Evolutionary conservation across 176 grass and related monocot species (phyloP), one percentile per base, ranked within the genome.

Genomic region (Typha latifolia): DNA sequence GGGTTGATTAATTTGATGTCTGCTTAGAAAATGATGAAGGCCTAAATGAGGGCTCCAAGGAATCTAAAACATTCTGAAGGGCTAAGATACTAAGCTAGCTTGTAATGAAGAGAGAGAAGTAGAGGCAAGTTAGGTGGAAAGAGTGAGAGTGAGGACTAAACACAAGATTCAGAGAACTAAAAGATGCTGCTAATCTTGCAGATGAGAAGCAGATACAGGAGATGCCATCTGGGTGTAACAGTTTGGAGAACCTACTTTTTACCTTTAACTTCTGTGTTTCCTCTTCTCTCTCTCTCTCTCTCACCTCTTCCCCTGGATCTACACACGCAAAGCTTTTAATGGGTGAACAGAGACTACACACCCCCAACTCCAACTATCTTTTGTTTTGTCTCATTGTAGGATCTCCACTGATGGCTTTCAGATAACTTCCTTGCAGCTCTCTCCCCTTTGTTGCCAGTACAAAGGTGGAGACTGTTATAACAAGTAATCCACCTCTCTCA

Each of bases 251-350:
- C 53, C 6, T 70, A 37, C 47, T 49, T 59, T 69, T 64, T 61
- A 49, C 68, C 66, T 43, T 69, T 62, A 78, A 55, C 37, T 49
- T 77, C 78, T 82, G 74, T 72, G 51, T 74, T 62, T 57, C 52
- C 74, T 21, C 64, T 53, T 62, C 65, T 50, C 68, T 80, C 51
- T 69, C 14, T 70, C 67, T 73, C 63, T 62, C 22, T 43, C 18
- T 59, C 37, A 12, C 56, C 37, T 43, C 37, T 43, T 8, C 5
- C 37, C 9, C 37, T 43, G n/a, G 67, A 50, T 43, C 29, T 51
- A 70, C 12, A 82, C 89, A 99, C 89, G 84, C 89, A 99, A 97
- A 81, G 94, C 79, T 90, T 99, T 97, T 80, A 93, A 93, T 90
- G 85, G 79, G 23, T 76, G 94, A 99, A 77, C 68, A 71, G 81